Percentiles rank a stretch among this genome's conserved stretches.
Evolutionary conservation across 352 stramenopile genomes (phyloP).

Genomic region (Phytophthora colocasiae): DNA sequence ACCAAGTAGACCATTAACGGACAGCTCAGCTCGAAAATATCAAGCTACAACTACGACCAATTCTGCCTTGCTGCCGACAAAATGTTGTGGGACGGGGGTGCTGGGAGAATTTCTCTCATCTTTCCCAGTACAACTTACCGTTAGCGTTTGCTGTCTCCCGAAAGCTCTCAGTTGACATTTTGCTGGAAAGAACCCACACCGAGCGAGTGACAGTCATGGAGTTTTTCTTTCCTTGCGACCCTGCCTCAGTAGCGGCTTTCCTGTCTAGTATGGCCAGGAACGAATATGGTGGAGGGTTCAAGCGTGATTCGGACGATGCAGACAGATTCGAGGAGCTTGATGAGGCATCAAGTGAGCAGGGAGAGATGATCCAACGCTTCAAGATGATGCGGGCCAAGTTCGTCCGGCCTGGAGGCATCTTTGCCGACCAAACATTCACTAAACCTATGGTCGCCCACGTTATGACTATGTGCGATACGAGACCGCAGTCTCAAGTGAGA

Average conservation of each 20-base stretch:
- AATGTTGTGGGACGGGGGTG: too few species aligned
- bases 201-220: constrained; percentile 4
- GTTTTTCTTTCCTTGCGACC: constrained; percentile 17
- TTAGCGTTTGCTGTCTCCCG: too few species aligned
- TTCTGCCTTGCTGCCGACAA: too few species aligned
- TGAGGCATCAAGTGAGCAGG: constrained; percentile 5
- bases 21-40: too few species aligned
- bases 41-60: too few species aligned
- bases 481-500: constrained; percentile 12
- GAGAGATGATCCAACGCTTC: constrained; percentile 31
- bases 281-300: constrained; percentile 4
- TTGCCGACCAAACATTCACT: constrained; percentile 18
- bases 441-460: not conserved
- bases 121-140: too few species aligned
- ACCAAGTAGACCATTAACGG: too few species aligned
- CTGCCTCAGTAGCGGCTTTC: constrained; percentile 12
- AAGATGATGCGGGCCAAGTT: constrained; percentile 24
- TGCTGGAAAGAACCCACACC: not conserved
- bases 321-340: constrained; percentile 6
- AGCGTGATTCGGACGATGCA: not conserved
- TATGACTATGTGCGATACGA: constrained; percentile 16
- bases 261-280: constrained; percentile 9
- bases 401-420: constrained; percentile 22
- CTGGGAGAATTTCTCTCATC: too few species aligned
- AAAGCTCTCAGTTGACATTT: not conserved